Evolutionary conservation across 2,329 filamentous ascomycete genomes (phyloP).

Genomic region (Pseudogymnoascus destructans): DNA sequence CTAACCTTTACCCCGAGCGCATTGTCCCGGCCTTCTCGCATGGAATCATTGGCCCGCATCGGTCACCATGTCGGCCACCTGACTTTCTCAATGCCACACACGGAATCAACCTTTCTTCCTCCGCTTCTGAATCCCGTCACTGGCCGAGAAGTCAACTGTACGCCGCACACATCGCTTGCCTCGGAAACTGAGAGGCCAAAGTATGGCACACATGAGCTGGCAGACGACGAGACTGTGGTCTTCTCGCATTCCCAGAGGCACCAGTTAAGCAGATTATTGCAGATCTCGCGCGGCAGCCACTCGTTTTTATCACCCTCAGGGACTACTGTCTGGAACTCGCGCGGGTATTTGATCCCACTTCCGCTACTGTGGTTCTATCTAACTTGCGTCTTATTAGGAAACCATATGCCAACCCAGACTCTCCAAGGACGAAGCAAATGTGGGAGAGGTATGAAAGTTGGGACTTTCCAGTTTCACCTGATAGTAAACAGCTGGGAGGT

Average conservation of each 20-base stretch:
- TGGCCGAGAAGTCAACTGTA: conserved; percentile 67
- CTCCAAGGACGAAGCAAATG: conserved; percentile 20
- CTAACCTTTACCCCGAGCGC: conserved; percentile 60
- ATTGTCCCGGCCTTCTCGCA: conserved; percentile 60
- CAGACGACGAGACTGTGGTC: conserved; percentile 31
- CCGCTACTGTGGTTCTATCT: conserved; percentile 11
- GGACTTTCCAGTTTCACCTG: conserved; percentile 12
- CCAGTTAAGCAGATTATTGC: conserved; percentile 29
- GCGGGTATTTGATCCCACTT: conserved; percentile 1
- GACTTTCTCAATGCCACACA: conserved; percentile 65
- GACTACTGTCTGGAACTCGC: conserved; percentile 8
- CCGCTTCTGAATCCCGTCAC: conserved; percentile 69
- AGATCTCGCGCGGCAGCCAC: conserved; percentile 28
- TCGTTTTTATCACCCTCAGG: conserved; percentile 3
- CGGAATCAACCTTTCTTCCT: conserved; percentile 65
- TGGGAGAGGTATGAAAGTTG: conserved; percentile 17
- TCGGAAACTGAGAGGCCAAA: conserved; percentile 53
- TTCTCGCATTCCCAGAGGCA: conserved; percentile 26
- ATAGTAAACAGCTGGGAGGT: conserved; percentile 11
- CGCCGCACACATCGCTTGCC: conserved; percentile 55
- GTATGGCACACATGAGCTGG: conserved; percentile 67
- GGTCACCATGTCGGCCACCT: conserved; percentile 68
- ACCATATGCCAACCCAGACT: conserved; percentile 16
- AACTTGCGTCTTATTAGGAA: conserved; percentile 14
- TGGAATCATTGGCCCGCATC: conserved; percentile 63